Base-by-base conservation (phyloP, 1,139 yeast species). In the Kodamaea suecica region DNA sequence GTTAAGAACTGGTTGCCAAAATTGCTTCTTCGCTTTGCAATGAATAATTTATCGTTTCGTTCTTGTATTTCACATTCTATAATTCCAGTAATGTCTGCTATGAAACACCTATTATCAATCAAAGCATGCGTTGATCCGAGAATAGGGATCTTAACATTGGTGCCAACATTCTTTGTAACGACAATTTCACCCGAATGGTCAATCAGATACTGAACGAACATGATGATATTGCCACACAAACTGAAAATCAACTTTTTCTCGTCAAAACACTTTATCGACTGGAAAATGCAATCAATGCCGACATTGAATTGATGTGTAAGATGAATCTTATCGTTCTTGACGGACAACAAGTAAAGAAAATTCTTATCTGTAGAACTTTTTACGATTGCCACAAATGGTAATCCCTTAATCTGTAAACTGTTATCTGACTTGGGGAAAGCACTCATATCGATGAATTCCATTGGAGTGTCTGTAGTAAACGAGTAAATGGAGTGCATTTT, bases 391-490 rank as follows among this genome's bases (percentile, higher is more conserved):
- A 39, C n/a, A 12, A 41, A 30, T 14, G 39, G 25, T 9, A 13
- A 12, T 6, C 37, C 37, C 11, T 33, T 33, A 7, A 37, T 9
- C 16, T 29, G 27, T 7, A 26, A 16, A 14, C 35, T 37, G n/a
- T 17, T 32, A 2, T 27, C 40, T 6, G n/a, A 17, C 12, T 13
- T 21, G 10, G 41, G 41, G 24, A 39, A 25, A 14, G 33, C 19
- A 25, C 53, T 44, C 6, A 56, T 30, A 37, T 58, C 63, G 7
- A 53, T 46, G 17, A 54, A 39, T 29, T 57, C 61, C 4, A 24
- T 44, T 34, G 37, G 29, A 2, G 20, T 13, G 8, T 23, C 23
- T 5, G 25, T 15, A 8, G 31, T 13, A 17, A 37, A 42, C 3
- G 30, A 34, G 25, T 44, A 30, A 1, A 54, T 17, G 5, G 35